Base-by-base conservation (phyloP, 495 filamentous ascomycete species). In the Darksidea phi region DNA sequence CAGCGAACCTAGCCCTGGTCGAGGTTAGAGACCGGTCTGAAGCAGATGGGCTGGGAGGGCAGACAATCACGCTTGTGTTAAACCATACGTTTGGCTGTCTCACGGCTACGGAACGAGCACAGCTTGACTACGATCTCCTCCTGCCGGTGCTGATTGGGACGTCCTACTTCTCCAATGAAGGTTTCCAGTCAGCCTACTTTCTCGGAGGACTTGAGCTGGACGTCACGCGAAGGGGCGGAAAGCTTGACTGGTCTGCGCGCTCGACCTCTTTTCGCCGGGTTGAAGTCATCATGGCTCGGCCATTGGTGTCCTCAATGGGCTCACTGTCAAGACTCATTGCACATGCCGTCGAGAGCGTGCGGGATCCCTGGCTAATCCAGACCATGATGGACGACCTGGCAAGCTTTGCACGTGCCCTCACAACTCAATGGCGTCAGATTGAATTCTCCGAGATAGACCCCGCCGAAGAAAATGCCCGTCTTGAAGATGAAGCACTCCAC, bases 131-230 rank as follows among this genome's bases (percentile, higher is more conserved):
- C 73, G 84, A 96, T 73, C 78, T 75, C 26, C 76, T 97, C 13
- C 75, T 96, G 1, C 88, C 90, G 0, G 76, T 87, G 1, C 77
- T 89, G 49, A 72, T 88, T n/a, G 79, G 81, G 6, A 82, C 88
- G 0, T 80, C 88, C 38, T 87, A 88, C 46, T 80, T 80, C 55
- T 85, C 85, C 0, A 74, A 71, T 0, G 89, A 96, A 62, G 91
- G 94, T 1, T 84, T 96, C 24, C 84, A 92, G 57, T 83, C 86
- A 34, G 93, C 88, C 1, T 88, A 92, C 45, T 94, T 97, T 59
- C 75, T 98, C 17, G 84, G 82, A 2, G 79, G 84, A 0, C 86
- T 96, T 54, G 87, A 93, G 66, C 74, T 82, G 25, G 92, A 96
- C 71, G 78, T 96, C 51, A 79, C 87, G 67, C 74, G 74, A 0